Evolutionary conservation across 352 stramenopile genomes (phyloP).

Genomic region (Pythium coloratum): DNA sequence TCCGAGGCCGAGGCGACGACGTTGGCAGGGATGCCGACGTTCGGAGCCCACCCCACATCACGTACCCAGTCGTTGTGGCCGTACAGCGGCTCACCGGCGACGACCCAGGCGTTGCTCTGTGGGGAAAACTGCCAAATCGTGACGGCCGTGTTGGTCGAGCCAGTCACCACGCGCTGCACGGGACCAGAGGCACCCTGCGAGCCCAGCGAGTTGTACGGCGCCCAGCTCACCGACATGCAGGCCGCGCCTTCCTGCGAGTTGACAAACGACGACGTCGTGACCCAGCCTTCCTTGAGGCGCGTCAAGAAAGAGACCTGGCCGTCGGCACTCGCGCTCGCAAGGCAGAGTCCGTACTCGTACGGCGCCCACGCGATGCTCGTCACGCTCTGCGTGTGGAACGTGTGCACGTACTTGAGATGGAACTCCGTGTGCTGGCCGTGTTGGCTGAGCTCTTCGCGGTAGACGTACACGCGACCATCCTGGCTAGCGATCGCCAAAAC

Average conservation of each 20-base stretch:
- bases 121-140: conserved; percentile 62
- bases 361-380: conserved; percentile 84
- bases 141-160: conserved; percentile 60
- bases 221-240: conserved; percentile 84
- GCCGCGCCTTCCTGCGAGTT: conserved; percentile 74
- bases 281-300: conserved; percentile 78
- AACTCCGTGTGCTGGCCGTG: conserved; percentile 61
- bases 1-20: conserved; percentile 79
- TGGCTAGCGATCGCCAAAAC: conserved; percentile 76
- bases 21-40: conserved; percentile 82
- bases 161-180: conserved; percentile 75
- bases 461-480: conserved; percentile 86
- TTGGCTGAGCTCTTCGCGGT: conserved; percentile 73
- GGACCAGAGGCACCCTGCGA: conserved; percentile 63
- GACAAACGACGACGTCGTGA: conserved; percentile 71
- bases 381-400: conserved; percentile 67
- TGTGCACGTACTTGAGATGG: conserved; percentile 75
- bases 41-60: conserved; percentile 81
- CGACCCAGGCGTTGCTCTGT: conserved; percentile 39
- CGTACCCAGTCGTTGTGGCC: conserved; percentile 85
- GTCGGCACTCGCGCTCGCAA: conserved; percentile 76
- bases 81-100: conserved; percentile 46
- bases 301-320: conserved; percentile 86
- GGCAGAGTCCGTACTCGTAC: conserved; percentile 86
- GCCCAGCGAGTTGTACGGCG: conserved; percentile 85